Evolutionary conservation across 768 basidiomycete species (phyloP), one percentile per base, ranked within the genome.

Genomic region (Myochromella boudieri): DNA sequence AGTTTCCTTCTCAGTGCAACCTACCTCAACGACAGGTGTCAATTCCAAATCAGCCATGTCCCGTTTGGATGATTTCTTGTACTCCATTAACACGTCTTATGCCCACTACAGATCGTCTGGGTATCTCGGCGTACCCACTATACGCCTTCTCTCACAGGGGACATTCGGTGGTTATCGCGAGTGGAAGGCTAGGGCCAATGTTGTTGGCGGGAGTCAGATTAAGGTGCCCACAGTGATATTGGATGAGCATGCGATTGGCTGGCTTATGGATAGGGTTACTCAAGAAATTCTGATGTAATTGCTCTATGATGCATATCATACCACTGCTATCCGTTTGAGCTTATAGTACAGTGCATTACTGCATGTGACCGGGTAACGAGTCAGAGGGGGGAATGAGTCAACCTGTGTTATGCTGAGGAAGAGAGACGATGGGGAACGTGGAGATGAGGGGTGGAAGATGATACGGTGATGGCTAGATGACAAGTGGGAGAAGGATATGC

Each of bases 131-230:
- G 20, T 27, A 22, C 38, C 47, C 14, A 58, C 44, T 6, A 37
- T 58, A 4, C 47, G 53, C 2, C 26, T 55, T 15, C 42, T 58
- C 3, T 26, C 44, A 6, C 42, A 48, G n/a, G 53, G 56, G 11
- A 52, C 56, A 3, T 55, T 58, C 15, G 26, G 41, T 4, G 37
- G 21, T 14, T 58, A 58, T 31, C 50, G 56, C 1, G 48, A 46
- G 28, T 55, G 56, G 53, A 49, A 40, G 31, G 39, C 42, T 8
- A 6, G 25, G 15, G 37, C 25, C 5, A 41, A 17, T n/a, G 11
- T 33, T 25, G 11, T 33, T 12, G 34, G 54, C 17, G 42, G 52
- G 21, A 45, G 52, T 17, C 52, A 54, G 26, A 37, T 50, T 7
- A 54, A 54, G 37, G 44, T 54, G 1, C 52, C 52, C 2, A 54